These are phyloP conservation scores for Pichia manshurica DNA, from an alignment of 805 yeast genomes.

Conservation along the genomic window DNA sequence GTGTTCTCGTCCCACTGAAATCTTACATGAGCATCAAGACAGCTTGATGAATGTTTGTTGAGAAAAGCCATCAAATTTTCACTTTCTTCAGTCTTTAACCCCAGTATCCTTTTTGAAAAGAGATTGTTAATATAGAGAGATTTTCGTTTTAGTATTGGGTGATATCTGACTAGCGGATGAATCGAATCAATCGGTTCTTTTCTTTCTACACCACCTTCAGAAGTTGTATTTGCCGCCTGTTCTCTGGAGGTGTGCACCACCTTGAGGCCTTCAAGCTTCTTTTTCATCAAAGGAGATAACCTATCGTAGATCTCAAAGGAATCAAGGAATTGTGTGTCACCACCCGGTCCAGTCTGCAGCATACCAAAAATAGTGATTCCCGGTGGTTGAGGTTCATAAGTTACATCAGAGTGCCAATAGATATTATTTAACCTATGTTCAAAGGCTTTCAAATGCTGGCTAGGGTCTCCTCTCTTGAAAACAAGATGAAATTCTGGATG, in stretches of 20 bases:
- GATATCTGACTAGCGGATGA: constrained; percentile 67
- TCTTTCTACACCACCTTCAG: constrained; percentile 47
- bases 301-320: constrained; percentile 65
- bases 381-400: constrained; percentile 70
- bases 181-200: constrained; percentile 46
- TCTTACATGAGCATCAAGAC: constrained; percentile 59
- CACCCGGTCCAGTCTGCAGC: constrained; percentile 55
- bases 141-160: constrained; percentile 66
- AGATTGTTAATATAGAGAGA: constrained; percentile 50
- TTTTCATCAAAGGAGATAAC: constrained; percentile 58
- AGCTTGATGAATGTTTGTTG: constrained; percentile 42
- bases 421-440: constrained; percentile 34
- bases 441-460: constrained; percentile 34
- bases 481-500: constrained; percentile 59
- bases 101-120: constrained; percentile 64
- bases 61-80: constrained; percentile 54
- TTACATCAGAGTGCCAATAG: constrained; percentile 68
- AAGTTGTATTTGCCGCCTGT: constrained; percentile 64
- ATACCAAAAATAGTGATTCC: constrained; percentile 63
- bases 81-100: constrained; percentile 67
- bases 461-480: constrained; percentile 43
- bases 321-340: constrained; percentile 78
- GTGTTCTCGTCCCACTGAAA: constrained; percentile 67
- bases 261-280: constrained; percentile 53
- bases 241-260: constrained; percentile 66